These are phyloP conservation scores for Protomyces lactucae-debilis DNA, from an alignment of 1,139 yeast genomes.

Conservation along the genomic window DNA sequence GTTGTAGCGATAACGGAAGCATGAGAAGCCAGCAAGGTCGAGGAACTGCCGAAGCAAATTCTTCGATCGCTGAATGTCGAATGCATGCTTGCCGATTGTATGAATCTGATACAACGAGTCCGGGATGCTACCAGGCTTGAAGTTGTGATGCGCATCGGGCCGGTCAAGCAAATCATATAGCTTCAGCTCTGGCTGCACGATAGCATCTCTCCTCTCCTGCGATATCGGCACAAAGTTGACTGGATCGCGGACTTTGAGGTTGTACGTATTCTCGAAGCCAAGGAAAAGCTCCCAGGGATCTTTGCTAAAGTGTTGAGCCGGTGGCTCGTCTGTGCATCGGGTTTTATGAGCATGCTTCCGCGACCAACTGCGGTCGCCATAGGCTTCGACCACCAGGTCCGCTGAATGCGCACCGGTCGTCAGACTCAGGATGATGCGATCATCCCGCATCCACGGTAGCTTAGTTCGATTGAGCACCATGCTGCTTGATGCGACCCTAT, in stretches of 20 bases:
- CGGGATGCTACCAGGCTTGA: slow-evolving; percentile 11
- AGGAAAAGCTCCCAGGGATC: slow-evolving; percentile 11
- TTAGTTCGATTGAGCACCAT: slow-evolving; percentile 25
- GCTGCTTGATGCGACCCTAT: too few relatives aligned
- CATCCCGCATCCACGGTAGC: slow-evolving; percentile 26
- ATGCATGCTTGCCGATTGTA: slow-evolving; percentile 10
- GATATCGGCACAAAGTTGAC: slow-evolving; percentile 2
- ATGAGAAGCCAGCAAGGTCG: slow-evolving; percentile 16
- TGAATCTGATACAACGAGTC: slow-evolving; percentile 22
- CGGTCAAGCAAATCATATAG: background rate
- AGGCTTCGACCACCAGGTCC: slow-evolving; percentile 15
- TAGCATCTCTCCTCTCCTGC: background rate
- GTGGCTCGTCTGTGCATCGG: slow-evolving; percentile 1
- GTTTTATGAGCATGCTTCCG: slow-evolving; percentile 9
- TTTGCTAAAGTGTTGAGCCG: slow-evolving; percentile 7
- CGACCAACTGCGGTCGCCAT: slow-evolving; percentile 7
- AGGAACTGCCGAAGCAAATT: slow-evolving; percentile 18
- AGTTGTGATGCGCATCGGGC: slow-evolving; percentile 20
- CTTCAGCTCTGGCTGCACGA: slow-evolving; percentile 5
- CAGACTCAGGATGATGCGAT: slow-evolving; percentile 18
- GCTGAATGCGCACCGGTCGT: slow-evolving; percentile 21
- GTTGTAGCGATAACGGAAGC: slow-evolving; percentile 24
- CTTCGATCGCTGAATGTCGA: slow-evolving; percentile 24
- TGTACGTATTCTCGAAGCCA: slow-evolving; percentile 20
- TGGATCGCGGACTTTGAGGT: slow-evolving; percentile 14